Evolutionary conservation across 2,329 filamentous ascomycete species (phyloP).

Genomic region (Pyrenochaeta sp.): DNA sequence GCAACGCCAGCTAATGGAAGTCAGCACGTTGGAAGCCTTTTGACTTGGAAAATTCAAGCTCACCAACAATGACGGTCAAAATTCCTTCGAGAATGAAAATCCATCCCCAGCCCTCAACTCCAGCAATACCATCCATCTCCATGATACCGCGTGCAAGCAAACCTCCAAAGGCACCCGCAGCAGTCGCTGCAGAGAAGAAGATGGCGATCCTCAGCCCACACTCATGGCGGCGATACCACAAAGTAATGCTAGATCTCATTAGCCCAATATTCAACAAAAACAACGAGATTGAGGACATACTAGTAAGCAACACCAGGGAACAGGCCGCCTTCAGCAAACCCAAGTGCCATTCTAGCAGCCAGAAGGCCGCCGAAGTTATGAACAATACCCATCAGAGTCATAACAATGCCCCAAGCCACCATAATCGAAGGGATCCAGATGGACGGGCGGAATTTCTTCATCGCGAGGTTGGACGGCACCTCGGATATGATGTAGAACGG

Average conservation of each 20-base stretch:
- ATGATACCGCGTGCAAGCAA: slow-evolving; percentile 61
- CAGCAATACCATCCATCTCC: slow-evolving; percentile 64
- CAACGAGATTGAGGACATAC: slow-evolving; percentile 15
- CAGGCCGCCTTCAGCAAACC: slow-evolving; percentile 12
- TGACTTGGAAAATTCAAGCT: background rate
- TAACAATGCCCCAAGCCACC: slow-evolving; percentile 49
- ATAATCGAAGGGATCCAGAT: slow-evolving; percentile 51
- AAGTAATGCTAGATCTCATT: slow-evolving; percentile 58
- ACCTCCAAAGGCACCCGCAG: slow-evolving; percentile 65
- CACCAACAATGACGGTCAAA: slow-evolving; percentile 1
- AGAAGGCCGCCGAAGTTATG: slow-evolving; percentile 51
- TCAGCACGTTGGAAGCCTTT: background rate
- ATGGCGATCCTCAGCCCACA: slow-evolving; percentile 61
- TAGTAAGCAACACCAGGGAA: slow-evolving; percentile 5
- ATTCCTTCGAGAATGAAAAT: slow-evolving; percentile 4
- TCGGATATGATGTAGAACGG: slow-evolving; percentile 25
- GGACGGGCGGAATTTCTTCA: slow-evolving; percentile 62
- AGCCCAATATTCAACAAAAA: background rate
- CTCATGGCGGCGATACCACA: slow-evolving; percentile 65
- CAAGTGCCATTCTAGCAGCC: slow-evolving; percentile 51
- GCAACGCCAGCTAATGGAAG: slow-evolving; percentile 1
- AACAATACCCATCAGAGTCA: slow-evolving; percentile 53
- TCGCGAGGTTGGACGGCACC: slow-evolving; percentile 63
- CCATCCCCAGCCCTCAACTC: slow-evolving; percentile 10
- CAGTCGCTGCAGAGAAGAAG: slow-evolving; percentile 61